Conservation (phyloP, 2,329 filamentous ascomycete species). For the Neofusicoccum ribis region DNA sequence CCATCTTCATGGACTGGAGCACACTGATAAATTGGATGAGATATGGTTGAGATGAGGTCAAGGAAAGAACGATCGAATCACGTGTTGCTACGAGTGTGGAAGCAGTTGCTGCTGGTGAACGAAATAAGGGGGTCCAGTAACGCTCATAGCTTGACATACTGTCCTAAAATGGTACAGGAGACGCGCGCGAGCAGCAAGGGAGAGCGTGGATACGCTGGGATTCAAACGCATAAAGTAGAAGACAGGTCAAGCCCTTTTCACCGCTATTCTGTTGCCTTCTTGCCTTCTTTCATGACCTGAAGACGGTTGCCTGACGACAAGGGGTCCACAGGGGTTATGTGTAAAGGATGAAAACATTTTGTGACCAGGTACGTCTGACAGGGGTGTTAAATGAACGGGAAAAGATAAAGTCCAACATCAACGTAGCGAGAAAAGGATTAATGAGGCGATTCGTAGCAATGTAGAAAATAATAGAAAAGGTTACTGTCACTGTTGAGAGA, state of each 20-base stretch:
- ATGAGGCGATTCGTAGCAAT: not conserved
- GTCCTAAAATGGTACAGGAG: not conserved
- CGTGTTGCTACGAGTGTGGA: no score
- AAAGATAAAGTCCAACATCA: no score
- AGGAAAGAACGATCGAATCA: not conserved
- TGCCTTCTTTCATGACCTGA: not conserved
- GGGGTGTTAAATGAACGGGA: no score
- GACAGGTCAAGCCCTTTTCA: not conserved
- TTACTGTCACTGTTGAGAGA: not conserved
- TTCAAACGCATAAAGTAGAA: not conserved
- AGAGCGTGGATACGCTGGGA: not conserved
- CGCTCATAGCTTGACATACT: no score
- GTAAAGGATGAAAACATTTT: no score
- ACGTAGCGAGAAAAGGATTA: not conserved
- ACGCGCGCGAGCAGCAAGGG: not conserved
- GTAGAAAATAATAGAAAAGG: not conserved
- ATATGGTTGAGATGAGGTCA: not conserved
- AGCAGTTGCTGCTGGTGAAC: no score
- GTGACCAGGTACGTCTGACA: no score
- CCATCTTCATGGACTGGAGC: not conserved
- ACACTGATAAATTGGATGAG: no score
- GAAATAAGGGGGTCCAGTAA: no score
- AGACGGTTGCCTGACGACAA: no score
- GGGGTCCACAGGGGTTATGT: no score
- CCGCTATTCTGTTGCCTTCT: not conserved